Evolutionary conservation across 768 basidiomycete genomes (phyloP), one percentile per base, ranked within the genome.

Genomic region (Cubamyces lactineus): DNA sequence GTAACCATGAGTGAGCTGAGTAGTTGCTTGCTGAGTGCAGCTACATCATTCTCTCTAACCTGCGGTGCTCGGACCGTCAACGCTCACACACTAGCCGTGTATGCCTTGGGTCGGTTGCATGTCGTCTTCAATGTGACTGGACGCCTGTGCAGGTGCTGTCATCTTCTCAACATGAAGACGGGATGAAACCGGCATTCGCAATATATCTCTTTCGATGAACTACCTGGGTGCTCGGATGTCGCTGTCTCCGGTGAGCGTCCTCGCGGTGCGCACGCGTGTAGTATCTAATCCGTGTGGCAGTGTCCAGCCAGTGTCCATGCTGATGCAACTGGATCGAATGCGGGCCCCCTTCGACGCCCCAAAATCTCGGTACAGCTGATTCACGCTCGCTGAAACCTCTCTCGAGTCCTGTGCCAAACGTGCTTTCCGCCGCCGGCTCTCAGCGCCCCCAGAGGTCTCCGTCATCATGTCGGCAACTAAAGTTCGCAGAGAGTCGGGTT

Each of bases 21-120:
- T 26, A 15, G 13, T 26, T 49, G 21, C 28, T 3, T 39, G 43
- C 55, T 23, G 34, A 34, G 43, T 56, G 39, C 55, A 56, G 55
- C 12, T 47, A 39, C 23, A 38, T 39, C n/a, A 40, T 39, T 26
- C 16, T 26, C 13, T 28, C 34, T 11, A 39, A 28, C 8, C 19
- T 15, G 9, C 43, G 28, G 16, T 38, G 17, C 21, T 49, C 48
- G 24, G 19, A n/a, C 43, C 21, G n/a, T 41, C 30, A 5, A 12
- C 19, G n/a, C 41, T 59, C 57, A 42, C 57, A 59, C 57, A 59
- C 57, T 59, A 51, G 49, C 57, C 57, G 57, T 41, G 28, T 2
- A 51, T 26, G 57, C 57, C 57, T 51, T 43, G 57, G 9, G 8
- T 41, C 46, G 23, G 38, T 48, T 38, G 23, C 45, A 5, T 38